Conservation (phyloP, 192 early-diverging fungal genomes). For the Neocallimastix lanati region DNA sequence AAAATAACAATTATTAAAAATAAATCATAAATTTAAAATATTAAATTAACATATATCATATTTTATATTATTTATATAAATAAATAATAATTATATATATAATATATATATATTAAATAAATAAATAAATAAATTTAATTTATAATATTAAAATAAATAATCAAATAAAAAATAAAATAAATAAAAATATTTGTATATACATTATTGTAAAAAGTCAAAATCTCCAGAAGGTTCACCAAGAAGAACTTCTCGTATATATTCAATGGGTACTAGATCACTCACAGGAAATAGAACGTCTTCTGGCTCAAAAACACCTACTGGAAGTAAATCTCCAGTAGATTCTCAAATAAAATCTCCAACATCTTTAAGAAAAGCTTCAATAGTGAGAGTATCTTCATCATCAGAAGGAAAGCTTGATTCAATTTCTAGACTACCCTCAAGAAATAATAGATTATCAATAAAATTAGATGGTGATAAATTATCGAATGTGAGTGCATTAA, state of each 20-base stretch:
- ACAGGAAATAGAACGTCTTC: conserved; percentile 54
- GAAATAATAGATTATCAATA: not conserved
- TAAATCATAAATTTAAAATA: too few species aligned
- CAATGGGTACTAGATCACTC: conserved; percentile 53
- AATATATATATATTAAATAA: too few species aligned
- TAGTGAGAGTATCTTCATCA: not conserved
- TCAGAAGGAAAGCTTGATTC: not conserved
- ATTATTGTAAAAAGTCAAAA: not conserved
- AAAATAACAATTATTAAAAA: too few species aligned
- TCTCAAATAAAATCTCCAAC: not conserved
- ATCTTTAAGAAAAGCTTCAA: not conserved
- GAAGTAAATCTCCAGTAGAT: not conserved
- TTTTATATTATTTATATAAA: too few species aligned
- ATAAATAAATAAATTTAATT: too few species aligned
- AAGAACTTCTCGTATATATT: not conserved
- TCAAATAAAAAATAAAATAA: too few species aligned
- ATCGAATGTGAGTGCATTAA: not conserved
- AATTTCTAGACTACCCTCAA: not conserved
- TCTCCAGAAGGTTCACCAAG: not conserved
- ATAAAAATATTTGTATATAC: too few species aligned
- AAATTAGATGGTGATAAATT: not conserved
- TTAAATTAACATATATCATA: too few species aligned
- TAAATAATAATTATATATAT: too few species aligned
- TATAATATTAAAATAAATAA: too few species aligned
- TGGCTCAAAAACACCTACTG: conserved; percentile 22